These are phyloP conservation scores for Chalara sp. DNA, from an alignment of 2,329 filamentous ascomycete species.

Conservation along the genomic window DNA sequence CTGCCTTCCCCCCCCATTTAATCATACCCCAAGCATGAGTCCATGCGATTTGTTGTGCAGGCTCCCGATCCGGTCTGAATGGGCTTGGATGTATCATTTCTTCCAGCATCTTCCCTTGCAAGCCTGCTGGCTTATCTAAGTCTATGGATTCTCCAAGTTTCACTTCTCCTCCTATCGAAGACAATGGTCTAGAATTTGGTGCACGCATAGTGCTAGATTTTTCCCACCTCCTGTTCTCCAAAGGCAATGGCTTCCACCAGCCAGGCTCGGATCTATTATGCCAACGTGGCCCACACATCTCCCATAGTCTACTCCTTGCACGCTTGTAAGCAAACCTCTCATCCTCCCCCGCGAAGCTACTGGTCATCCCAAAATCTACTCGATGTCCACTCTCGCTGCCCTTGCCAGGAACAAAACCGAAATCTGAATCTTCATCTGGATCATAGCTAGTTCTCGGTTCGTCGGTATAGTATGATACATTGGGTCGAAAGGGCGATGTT, in stretches of 20 bases:
- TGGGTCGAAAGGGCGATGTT: constrained; percentile 70
- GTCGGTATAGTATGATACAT: constrained; percentile 59
- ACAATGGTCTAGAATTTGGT: not conserved
- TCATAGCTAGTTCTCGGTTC: constrained; percentile 42
- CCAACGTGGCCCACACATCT: constrained; percentile 70
- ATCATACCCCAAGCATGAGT: constrained; percentile 47
- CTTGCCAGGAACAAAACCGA: constrained; percentile 31
- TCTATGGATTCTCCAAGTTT: constrained; percentile 34
- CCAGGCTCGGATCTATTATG: constrained; percentile 51
- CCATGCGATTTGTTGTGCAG: constrained; percentile 43
- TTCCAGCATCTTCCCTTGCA: constrained; percentile 23
- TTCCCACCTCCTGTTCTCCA: constrained; percentile 63
- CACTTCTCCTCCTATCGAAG: constrained; percentile 27
- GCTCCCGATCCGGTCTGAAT: constrained; percentile 33
- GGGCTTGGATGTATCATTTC: constrained; percentile 8
- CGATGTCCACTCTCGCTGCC: constrained; percentile 30
- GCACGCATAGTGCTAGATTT: constrained; percentile 1
- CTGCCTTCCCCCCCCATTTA: constrained; percentile 34
- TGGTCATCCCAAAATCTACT: constrained; percentile 58
- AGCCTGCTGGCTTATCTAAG: constrained; percentile 37
- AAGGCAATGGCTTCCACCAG: constrained; percentile 65
- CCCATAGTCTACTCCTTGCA: constrained; percentile 72
- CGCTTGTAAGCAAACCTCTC: constrained; percentile 77
- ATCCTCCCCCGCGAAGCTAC: constrained; percentile 71
- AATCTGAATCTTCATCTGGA: constrained; percentile 51